Evolutionary conservation across 345 rosid species (phyloP), one percentile per base, ranked within the genome.

Genomic region (Capsella bursapastoris): DNA sequence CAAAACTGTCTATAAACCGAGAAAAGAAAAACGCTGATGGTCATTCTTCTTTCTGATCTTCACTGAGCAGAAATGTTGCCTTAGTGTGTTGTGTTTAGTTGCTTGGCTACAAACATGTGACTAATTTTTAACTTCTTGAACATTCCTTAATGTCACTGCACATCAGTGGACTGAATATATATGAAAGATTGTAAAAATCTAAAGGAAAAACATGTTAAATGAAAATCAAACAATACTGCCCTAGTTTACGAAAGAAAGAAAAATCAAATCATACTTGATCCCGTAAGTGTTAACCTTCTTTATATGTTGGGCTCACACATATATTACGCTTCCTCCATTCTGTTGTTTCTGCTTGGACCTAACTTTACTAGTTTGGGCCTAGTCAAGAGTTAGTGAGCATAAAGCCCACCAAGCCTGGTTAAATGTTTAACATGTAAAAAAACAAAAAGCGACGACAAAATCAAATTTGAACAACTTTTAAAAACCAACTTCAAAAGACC

Each of bases 361-460:
- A 12, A 34, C 58, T 11, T 64, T 70, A 35, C 18, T 27, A 11
- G 37, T 60, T 50, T 71, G 60, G 75, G 60, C 74, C 15, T 57
- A 16, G 0, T 2, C 3, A 38, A 53, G n/a, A 1, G n/a, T 9
- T n/a, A 10, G 48, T 70, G 28, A 58, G 7, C 55, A 18, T 16
- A 27, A 45, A 47, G 43, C 35, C 35, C 18, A 37, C 35, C 50
- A 35, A 32, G 3, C 7, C 32, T 31, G 12, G 13, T 32, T 6
- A 55, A 8, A 18, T 18, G 51, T 48, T 7, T 6, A 7, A 18
- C 53, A 10, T 7, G 28, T 15, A 49, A 49, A 7, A 10, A 50
- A 45, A 50, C 3, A 12, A 38, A 38, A 9, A 22, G 25, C 25
- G 25, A 38, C 43, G 43, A 0, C 43, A 11, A 1, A 9, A 38